A percentile compares a stretch with the other conserved stretches of the same genome.
These are phyloP conservation scores for Monosporascus ibericus DNA, from an alignment of 2,329 filamentous ascomycete species.

Conservation along the genomic window DNA sequence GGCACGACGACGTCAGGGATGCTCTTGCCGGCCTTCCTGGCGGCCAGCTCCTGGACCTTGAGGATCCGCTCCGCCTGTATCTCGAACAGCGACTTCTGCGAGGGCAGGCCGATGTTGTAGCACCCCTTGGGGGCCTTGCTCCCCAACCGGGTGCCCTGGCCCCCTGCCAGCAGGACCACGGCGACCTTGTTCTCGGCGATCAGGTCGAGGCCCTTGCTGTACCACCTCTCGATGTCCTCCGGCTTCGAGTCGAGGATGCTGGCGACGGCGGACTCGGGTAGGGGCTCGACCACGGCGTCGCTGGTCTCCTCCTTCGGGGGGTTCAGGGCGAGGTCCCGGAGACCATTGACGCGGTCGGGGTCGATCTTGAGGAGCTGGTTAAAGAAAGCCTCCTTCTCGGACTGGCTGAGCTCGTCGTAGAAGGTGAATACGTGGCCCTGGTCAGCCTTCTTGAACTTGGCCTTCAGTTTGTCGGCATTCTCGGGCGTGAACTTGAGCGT, in stretches of 20 bases:
- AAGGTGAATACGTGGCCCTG: constrained; percentile 84
- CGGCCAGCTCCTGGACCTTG: constrained; percentile 76
- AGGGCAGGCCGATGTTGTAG: constrained; percentile 92
- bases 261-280: constrained; percentile 79
- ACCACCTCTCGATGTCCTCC: constrained; percentile 77
- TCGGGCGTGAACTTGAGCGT: constrained; percentile 53
- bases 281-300: constrained; percentile 65
- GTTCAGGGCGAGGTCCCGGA: constrained; percentile 76
- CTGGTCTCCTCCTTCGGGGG: constrained; percentile 56
- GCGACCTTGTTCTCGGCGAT: constrained; percentile 69
- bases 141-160: constrained; percentile 89
- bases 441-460: constrained; percentile 66
- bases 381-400: constrained; percentile 74
- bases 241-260: constrained; percentile 85
- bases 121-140: constrained; percentile 96
- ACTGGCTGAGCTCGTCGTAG: constrained; percentile 69
- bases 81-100: constrained; percentile 92
- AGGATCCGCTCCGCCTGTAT: constrained; percentile 92
- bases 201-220: constrained; percentile 73
- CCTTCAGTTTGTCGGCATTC: constrained; percentile 60
- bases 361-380: constrained; percentile 78
- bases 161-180: constrained; percentile 94
- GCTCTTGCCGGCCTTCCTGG: constrained; percentile 54
- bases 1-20: constrained; percentile 63
- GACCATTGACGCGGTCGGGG: constrained; percentile 79